Conservation (phyloP, 208 protist genomes). For the Trypanosoma avium region DNA sequence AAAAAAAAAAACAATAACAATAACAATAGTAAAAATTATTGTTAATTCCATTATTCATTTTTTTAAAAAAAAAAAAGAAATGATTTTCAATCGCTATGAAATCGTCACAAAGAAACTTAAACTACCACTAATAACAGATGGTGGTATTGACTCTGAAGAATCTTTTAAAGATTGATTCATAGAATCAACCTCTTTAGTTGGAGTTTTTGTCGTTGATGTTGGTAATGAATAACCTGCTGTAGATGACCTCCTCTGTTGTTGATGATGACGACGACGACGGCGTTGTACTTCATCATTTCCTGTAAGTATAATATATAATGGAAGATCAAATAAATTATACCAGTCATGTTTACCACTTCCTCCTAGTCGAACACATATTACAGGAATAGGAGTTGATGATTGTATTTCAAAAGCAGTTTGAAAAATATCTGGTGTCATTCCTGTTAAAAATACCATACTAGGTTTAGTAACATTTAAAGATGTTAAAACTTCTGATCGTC, state of each 20-base stretch:
- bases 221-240: background rate
- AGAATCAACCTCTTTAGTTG: too few relatives aligned
- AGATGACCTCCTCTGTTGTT: background rate
- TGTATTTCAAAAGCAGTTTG: background rate
- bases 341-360: background rate
- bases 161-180: background rate
- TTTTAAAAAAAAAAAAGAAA: too few relatives aligned
- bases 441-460: slow-evolving; percentile 20
- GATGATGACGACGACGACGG: background rate
- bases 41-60: too few relatives aligned
- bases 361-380: background rate
- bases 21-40: too few relatives aligned
- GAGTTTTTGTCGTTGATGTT: background rate
- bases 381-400: slow-evolving; percentile 6
- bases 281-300: background rate
- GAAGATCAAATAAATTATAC: slow-evolving; percentile 17
- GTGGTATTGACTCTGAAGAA: background rate
- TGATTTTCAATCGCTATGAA: too few relatives aligned
- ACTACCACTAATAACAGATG: slow-evolving; percentile 11
- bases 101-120: slow-evolving; percentile 26
- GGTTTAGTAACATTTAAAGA: background rate
- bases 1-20: too few relatives aligned
- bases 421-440: background rate
- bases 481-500: background rate
- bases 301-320: slow-evolving; percentile 14